A percentile compares a stretch with the other conserved stretches of the same genome.
phyloP scores from a whole-genome alignment of 1,284 basidiomycete genomes.

The Jaminaea rosea region DNA sequence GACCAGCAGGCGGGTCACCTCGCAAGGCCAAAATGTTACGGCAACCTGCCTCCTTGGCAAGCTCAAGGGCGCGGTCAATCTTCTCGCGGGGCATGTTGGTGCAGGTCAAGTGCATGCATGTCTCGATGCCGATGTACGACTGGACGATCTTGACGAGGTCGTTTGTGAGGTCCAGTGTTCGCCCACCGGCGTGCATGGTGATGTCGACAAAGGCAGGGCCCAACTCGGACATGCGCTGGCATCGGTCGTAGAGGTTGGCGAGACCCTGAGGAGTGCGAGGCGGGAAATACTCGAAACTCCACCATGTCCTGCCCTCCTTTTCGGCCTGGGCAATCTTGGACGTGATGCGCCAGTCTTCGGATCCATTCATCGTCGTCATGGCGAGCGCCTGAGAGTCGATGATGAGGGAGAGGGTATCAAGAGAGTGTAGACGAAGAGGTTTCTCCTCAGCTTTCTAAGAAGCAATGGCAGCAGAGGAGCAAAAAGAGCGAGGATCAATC shows the following conservation, averaged over 20 bases:
- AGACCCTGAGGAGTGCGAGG: slow-evolving; percentile 79
- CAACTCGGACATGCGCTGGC: slow-evolving; percentile 89
- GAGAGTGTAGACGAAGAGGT: too few species aligned
- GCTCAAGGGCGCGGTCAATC: slow-evolving; percentile 81
- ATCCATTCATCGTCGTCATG: too few species aligned
- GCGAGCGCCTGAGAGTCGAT: too few species aligned
- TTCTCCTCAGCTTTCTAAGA: too few species aligned
- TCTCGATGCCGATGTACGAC: slow-evolving; percentile 45
- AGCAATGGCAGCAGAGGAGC: too few species aligned
- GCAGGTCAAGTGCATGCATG: slow-evolving; percentile 47
- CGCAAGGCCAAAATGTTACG: slow-evolving; percentile 70
- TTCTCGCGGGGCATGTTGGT: slow-evolving; percentile 72
- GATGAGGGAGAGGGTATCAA: too few species aligned
- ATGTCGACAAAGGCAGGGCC: slow-evolving; percentile 98
- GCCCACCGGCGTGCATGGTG: slow-evolving; percentile 94
- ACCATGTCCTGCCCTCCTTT: slow-evolving; percentile 42
- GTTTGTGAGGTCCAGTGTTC: slow-evolving; percentile 56
- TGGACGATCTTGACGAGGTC: slow-evolving; percentile 78
- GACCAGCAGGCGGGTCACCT: slow-evolving; percentile 5
- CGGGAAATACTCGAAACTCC: slow-evolving; percentile 86
- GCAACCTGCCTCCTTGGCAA: slow-evolving; percentile 83
- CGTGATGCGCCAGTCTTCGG: too few species aligned
- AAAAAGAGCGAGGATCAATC: too few species aligned
- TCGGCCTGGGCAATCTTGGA: slow-evolving; percentile 45
- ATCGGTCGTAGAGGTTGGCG: slow-evolving; percentile 60